phyloP scores from a whole-genome alignment of 148 eudicot genomes.

The Rhododendron mucronatum region DNA sequence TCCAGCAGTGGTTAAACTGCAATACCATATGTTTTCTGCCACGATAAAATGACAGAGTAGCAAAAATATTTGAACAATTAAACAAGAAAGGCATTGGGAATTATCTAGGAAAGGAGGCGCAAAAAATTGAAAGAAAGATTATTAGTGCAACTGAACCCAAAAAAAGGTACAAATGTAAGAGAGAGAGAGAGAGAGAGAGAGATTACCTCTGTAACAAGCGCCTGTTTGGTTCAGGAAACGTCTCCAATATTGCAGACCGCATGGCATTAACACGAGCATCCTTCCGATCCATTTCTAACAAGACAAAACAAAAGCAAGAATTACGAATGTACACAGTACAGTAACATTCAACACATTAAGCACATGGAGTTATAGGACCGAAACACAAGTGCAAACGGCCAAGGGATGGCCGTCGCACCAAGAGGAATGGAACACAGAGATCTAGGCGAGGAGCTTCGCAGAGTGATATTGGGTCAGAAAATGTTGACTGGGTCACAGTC shows the following conservation, averaged over 20 bases:
- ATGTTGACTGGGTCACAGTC: not conserved
- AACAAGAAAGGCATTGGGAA: not conserved
- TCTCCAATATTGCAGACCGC: slow-evolving; percentile 83
- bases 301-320: slow-evolving; percentile 18
- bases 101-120: not conserved
- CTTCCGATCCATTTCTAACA: slow-evolving; percentile 69
- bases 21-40: not conserved
- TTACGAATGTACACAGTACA: not conserved
- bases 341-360: not conserved
- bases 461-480: not conserved
- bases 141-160: not conserved
- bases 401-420: not conserved
- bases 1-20: not conserved
- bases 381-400: not conserved
- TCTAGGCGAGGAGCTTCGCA: not conserved
- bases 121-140: not conserved
- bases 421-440: not conserved
- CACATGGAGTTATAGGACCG: not conserved
- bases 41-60: not conserved
- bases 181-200: slow-evolving; percentile 1
- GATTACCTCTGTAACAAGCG: slow-evolving; percentile 86
- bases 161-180: not conserved
- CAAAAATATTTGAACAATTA: not conserved
- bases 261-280: slow-evolving; percentile 79
- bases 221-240: slow-evolving; percentile 96